Percentiles rank a stretch among this genome's conserved stretches.
Evolutionary conservation across 164 flowering plant genomes (phyloP).

Genomic region (Cinnamomum chago): DNA sequence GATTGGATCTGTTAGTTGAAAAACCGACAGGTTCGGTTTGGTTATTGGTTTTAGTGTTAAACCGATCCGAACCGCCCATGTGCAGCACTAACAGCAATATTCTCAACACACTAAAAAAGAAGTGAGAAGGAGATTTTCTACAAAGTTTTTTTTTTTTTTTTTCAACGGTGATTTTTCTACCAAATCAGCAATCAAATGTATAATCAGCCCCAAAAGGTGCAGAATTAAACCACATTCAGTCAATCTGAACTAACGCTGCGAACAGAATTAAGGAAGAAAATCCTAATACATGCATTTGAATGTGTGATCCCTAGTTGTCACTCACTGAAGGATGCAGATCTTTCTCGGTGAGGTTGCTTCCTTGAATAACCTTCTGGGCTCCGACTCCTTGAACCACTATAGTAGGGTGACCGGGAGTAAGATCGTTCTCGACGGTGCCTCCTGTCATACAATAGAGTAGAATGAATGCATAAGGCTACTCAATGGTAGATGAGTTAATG

Average conservation of each 20-base stretch:
- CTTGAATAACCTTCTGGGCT: conserved; percentile 15
- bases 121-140: too few relatives aligned
- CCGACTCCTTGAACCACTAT: conserved; percentile 44
- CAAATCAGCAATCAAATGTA: too few relatives aligned
- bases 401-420: conserved; percentile 43
- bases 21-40: too few relatives aligned
- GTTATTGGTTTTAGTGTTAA: too few relatives aligned
- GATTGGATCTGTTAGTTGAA: too few relatives aligned
- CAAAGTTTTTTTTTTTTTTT: too few relatives aligned
- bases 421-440: conserved; percentile 37
- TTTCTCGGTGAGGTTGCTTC: conserved; percentile 9
- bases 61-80: too few relatives aligned
- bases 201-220: neutral
- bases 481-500: neutral
- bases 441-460: conserved; percentile 44
- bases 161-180: too few relatives aligned
- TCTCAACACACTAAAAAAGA: too few relatives aligned
- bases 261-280: too few relatives aligned
- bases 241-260: neutral
- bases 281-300: neutral
- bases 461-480: conserved; percentile 2
- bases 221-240: neutral
- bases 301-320: neutral
- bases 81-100: too few relatives aligned
- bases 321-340: conserved; percentile 8